Evolutionary conservation across 306 rosid genomes (phyloP), one percentile per base, ranked within the genome.

Genomic region (Canavalia ensiformis): DNA sequence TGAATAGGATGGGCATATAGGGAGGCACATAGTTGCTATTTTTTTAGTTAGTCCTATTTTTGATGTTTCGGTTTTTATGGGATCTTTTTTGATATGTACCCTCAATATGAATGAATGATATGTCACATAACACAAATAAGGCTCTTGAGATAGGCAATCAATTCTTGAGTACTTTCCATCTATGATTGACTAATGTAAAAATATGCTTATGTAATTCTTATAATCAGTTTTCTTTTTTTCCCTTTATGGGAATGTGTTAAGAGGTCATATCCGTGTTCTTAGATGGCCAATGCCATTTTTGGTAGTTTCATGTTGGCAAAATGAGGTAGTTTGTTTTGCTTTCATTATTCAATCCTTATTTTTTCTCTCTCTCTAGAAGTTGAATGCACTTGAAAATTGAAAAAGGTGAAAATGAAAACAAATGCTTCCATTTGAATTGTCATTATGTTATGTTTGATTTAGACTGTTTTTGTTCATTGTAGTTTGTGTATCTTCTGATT

Each of bases 401-500:
- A 56, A 60, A 45, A 67, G 30, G 30, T 63, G 6, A n/a, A 41
- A 31, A 18, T 33, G 9, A 41, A 77, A 72, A 18, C 39, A 44
- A 49, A 64, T 75, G 51, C 72, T 73, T 77, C 76, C 55, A 25
- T 46, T 39, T 72, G 67, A 78, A 73, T 45, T 30, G 55, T 3
- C 25, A 44, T 54, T 66, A 51, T 73, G 58, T 59, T 55, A 58
- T 47, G 60, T 78, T 65, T 72, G 65, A 59, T 46, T 68, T 55
- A 37, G 37, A 58, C 25, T 2, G 7, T 55, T 75, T 45, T 31
- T 18, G 45, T 71, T 42, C 57, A 7, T 56, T n/a, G 75, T 74
- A 72, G 46, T 58, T 84, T 88, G 49, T 66, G 18, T 47, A 58
- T 59, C 59, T 75, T 80, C 55, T 33, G 72, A 51, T 81, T 79